phyloP scores from a whole-genome alignment of 768 basidiomycete genomes.

The Lentinula sp. region DNA sequence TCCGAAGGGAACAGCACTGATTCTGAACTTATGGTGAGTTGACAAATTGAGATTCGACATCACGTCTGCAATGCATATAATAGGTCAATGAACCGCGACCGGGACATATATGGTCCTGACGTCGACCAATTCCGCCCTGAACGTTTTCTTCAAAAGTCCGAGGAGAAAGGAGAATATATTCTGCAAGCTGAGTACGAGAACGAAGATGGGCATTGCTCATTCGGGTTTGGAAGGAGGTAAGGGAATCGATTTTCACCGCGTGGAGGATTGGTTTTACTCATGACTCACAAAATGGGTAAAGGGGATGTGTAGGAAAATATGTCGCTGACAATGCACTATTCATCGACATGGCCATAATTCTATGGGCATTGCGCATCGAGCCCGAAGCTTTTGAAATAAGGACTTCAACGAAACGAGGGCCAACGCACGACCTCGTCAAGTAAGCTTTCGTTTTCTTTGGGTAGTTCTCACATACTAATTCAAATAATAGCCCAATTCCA shows the following conservation, averaged over 20 bases:
- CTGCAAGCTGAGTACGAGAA: not conserved
- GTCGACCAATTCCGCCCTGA: not conserved
- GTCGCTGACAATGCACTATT: conserved; percentile 1
- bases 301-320: not conserved
- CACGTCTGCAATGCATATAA: not conserved
- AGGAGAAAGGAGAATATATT: not conserved
- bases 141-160: not conserved
- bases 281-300: not conserved
- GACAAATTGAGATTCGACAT: not conserved
- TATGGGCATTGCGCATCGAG: not conserved
- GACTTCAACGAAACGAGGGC: not conserved
- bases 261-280: not conserved
- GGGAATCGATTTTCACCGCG: not conserved
- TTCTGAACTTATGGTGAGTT: not conserved
- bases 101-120: not conserved
- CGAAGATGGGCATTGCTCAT: not conserved
- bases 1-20: conserved; percentile 24
- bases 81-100: not conserved
- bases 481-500: not conserved
- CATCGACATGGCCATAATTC: not conserved
- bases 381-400: not conserved
- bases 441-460: not conserved
- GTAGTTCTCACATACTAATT: not conserved
- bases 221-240: not conserved
- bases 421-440: not conserved